Percentiles rank a stretch among this genome's conserved stretches.
Conservation (phyloP, 257 asterid species). For the Schizonepeta tenuifolia region DNA sequence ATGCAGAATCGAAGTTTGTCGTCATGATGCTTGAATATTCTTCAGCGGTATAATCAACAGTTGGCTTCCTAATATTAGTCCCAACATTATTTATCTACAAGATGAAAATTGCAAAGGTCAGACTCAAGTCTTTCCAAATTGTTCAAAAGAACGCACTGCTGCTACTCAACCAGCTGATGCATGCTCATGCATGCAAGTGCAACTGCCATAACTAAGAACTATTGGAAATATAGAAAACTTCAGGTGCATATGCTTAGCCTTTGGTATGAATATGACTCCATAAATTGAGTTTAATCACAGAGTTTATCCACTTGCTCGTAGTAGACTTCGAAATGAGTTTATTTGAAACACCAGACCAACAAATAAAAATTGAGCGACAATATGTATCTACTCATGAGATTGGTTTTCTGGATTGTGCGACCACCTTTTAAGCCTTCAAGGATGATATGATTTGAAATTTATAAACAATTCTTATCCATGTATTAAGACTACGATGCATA, state of each 20-base stretch:
- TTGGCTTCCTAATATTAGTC: constrained; percentile 85
- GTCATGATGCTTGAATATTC: constrained; percentile 73
- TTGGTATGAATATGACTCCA: neutral
- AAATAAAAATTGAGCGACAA: neutral
- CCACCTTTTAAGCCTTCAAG: neutral
- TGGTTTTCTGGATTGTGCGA: neutral
- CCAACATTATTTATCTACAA: constrained; percentile 87
- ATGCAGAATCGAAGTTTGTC: constrained; percentile 86
- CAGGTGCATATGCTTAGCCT: neutral
- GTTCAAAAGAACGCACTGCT: constrained; percentile 2
- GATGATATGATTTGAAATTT: neutral
- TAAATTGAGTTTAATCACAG: neutral
- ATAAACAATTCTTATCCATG: neutral
- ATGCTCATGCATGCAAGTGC: neutral
- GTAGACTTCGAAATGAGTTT: neutral
- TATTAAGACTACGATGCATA: neutral
- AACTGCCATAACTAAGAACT: constrained; percentile 9
- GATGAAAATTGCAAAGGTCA: constrained; percentile 22
- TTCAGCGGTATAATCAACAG: constrained; percentile 75
- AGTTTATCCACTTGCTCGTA: constrained; percentile 8
- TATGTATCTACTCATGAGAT: neutral
- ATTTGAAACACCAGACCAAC: neutral
- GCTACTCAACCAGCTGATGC: neutral
- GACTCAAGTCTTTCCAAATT: constrained; percentile 15
- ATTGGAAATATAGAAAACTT: constrained; percentile 13